A percentile compares a stretch with the other conserved stretches of the same genome.
phyloP scores from a whole-genome alignment of 2,329 filamentous ascomycete species.

The Nothophoma quercina region DNA sequence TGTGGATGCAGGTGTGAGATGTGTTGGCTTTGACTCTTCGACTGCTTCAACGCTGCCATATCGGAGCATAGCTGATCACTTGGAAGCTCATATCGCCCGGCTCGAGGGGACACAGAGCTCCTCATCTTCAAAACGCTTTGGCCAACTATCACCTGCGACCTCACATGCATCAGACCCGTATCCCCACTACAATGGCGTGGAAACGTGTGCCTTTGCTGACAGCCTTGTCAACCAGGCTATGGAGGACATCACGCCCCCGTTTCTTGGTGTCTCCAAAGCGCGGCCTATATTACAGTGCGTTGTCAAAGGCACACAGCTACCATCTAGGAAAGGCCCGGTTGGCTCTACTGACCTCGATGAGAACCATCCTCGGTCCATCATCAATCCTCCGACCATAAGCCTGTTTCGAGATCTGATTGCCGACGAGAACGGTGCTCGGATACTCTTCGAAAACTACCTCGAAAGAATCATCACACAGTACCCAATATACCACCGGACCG shows the following conservation, averaged over 20 bases:
- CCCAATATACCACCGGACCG: constrained; percentile 47
- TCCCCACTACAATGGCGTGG: constrained; percentile 18
- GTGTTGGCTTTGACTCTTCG: constrained; percentile 46
- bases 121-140: constrained; percentile 23
- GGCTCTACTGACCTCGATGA: constrained; percentile 46
- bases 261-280: constrained; percentile 45
- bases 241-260: constrained; percentile 46
- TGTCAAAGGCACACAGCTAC: constrained; percentile 45
- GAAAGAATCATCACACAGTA: constrained; percentile 47
- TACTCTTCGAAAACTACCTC: constrained; percentile 44
- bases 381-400: constrained; percentile 43
- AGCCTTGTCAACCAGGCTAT: constrained; percentile 44
- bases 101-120: constrained; percentile 31
- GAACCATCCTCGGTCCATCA: constrained; percentile 47
- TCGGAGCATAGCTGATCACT: constrained; percentile 43
- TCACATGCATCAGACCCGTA: constrained; percentile 33
- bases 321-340: constrained; percentile 45
- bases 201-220: constrained; percentile 42
- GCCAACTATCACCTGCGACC: constrained; percentile 33
- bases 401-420: constrained; percentile 38
- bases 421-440: constrained; percentile 40
- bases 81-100: constrained; percentile 43
- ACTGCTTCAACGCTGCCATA: constrained; percentile 42
- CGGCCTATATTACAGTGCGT: constrained; percentile 45
- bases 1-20: constrained; percentile 39